phyloP scores from a whole-genome alignment of 106 monocot genomes.

The Xerophyta viscosa region DNA sequence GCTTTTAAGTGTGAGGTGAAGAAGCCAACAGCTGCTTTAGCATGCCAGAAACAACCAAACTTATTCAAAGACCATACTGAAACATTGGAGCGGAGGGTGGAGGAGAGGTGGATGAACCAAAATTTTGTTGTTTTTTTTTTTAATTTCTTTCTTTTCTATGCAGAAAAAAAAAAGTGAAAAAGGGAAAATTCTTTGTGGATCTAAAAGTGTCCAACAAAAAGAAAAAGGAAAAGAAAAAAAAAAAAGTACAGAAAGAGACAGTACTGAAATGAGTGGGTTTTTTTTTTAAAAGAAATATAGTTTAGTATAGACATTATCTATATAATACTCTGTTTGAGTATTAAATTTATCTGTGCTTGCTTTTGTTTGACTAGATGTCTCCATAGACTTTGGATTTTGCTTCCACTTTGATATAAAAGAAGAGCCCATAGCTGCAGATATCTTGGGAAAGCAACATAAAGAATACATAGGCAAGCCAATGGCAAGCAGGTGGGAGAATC shows the following conservation, averaged over 20 bases:
- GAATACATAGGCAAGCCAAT: neutral
- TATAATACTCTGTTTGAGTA: slow-evolving; percentile 12
- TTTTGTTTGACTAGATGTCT: slow-evolving; percentile 52
- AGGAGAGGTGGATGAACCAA: neutral
- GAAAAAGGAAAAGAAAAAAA: slow-evolving; percentile 6
- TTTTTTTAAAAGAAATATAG: slow-evolving; percentile 7
- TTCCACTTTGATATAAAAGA: slow-evolving; percentile 7
- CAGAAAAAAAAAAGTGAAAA: slow-evolving; percentile 9
- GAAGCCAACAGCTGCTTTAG: slow-evolving; percentile 9
- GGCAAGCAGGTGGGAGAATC: neutral
- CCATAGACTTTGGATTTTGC: slow-evolving; percentile 16
- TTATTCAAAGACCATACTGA: neutral
- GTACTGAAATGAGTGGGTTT: slow-evolving; percentile 19
- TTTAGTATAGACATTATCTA: slow-evolving; percentile 14
- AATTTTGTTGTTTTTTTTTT: slow-evolving; percentile 15
- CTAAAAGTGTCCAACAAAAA: slow-evolving; percentile 7
- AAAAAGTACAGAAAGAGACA: slow-evolving; percentile 5
- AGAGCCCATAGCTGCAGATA: slow-evolving; percentile 1
- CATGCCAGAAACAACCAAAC: slow-evolving; percentile 2
- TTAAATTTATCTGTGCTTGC: slow-evolving; percentile 9
- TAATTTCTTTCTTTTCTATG: slow-evolving; percentile 11
- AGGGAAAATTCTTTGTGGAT: slow-evolving; percentile 14
- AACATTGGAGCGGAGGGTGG: neutral
- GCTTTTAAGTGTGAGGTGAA: slow-evolving; percentile 16
- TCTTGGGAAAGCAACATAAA: slow-evolving; percentile 19